phyloP scores from a whole-genome alignment of 2,329 filamentous ascomycete genomes.

The Trichothecium roseum region DNA sequence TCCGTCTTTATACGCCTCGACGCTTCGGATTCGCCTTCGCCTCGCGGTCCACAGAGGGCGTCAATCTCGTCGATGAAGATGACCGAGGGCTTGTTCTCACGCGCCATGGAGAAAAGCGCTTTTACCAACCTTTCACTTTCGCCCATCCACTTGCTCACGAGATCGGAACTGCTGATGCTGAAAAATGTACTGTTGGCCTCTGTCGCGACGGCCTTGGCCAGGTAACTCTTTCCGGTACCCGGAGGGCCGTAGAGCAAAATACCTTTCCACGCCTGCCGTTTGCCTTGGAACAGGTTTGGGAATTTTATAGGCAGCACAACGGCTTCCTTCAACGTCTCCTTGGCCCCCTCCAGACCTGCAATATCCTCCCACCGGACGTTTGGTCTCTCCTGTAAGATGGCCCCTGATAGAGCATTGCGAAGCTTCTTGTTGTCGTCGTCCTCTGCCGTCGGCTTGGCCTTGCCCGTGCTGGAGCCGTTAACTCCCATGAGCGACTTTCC shows the following conservation, averaged over 20 bases:
- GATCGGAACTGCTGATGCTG: constrained; percentile 91
- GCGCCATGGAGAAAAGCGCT: constrained; percentile 92
- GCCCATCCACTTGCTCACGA: constrained; percentile 99
- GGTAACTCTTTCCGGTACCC: constrained; percentile 93
- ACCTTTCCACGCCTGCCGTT: constrained; percentile 96
- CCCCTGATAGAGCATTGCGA: constrained; percentile 78
- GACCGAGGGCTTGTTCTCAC: constrained; percentile 95
- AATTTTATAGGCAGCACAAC: constrained; percentile 98
- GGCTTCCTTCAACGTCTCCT: constrained; percentile 95
- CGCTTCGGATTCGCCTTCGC: constrained; percentile 94
- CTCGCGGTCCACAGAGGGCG: constrained; percentile 83
- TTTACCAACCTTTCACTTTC: constrained; percentile 99
- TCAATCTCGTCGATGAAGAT: constrained; percentile 99
- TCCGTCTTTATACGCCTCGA: constrained; percentile 98
- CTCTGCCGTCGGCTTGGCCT: constrained; percentile 52
- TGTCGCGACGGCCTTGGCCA: constrained; percentile 94
- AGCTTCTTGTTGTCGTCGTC: constrained; percentile 96
- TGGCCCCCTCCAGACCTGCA: constrained; percentile 84
- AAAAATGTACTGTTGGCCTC: constrained; percentile 99
- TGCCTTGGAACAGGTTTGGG: constrained; percentile 89
- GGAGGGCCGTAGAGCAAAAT: constrained; percentile 94
- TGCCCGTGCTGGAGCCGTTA: constrained; percentile 58
- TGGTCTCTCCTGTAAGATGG: constrained; percentile 89
- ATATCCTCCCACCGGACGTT: constrained; percentile 99
- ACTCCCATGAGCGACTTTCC: constrained; percentile 54